Evolutionary conservation across 2,329 filamentous ascomycete species (phyloP), one percentile per base, ranked within the genome.

Genomic region (Sarocladium kiliense): DNA sequence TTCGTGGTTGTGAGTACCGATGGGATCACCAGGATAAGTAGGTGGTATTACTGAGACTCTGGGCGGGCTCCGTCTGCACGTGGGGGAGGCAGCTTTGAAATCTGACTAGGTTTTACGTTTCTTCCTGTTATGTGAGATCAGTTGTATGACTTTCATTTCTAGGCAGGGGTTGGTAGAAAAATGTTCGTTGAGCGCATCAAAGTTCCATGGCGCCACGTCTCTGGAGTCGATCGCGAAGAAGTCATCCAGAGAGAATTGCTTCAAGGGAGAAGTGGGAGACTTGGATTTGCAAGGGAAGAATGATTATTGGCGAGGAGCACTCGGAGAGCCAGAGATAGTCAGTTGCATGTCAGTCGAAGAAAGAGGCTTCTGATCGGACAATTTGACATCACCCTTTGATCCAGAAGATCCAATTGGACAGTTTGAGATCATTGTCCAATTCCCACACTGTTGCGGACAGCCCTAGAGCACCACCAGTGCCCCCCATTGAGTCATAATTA

Each of bases 1-100:
- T 36, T 51, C 19, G 47, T 32, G 27, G 47, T 36, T 34, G 19
- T 21, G 21, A 36, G 47, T 51, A 21, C 47, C 27, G 47, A 51
- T 51, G 47, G 10, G 6, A 51, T 36, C 47, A 51, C 47, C 47
- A 51, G 47, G 47, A 51, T 11, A 21, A 51, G 47, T 32, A 51
- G 47, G 47, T 51, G 47, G 47, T 51, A 51, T 51, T 16, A 36
- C 27, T 34, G 47, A 51, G 18, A 36, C 27, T 26, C 47, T 51
- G 47, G 47, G 47, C 47, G 47, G n/a, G 30, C 26, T 34, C 18
- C 27, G 16, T 51, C 30, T 51, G 26, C 10, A 10, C 26, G 47
- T 51, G 47, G 47, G 30, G 47, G 27, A 51, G 27, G 27, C 27
- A 51, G 47, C 47, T 51, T 36, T 36, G 18, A 21, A 23, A 19